Evolutionary conservation across 1,284 basidiomycete genomes (phyloP).

Genomic region (Malassezia yamatoensis): DNA sequence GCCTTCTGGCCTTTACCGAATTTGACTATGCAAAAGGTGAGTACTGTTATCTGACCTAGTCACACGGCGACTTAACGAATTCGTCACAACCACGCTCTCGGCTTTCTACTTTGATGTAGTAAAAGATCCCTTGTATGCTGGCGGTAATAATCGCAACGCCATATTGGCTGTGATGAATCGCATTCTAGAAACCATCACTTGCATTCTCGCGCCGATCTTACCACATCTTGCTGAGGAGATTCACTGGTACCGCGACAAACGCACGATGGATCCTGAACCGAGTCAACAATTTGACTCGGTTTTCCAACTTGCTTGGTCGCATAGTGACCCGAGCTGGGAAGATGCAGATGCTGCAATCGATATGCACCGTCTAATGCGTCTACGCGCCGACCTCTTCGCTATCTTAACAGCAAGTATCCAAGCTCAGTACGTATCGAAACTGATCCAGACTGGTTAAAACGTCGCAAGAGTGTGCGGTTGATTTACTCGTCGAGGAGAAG

Average conservation of each 20-base stretch:
- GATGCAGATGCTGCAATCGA: not conserved
- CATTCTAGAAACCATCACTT: slow-evolving; percentile 62
- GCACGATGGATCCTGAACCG: slow-evolving; percentile 22
- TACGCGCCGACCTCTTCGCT: slow-evolving; percentile 10
- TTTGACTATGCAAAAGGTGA: slow-evolving; percentile 78
- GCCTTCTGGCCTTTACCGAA: slow-evolving; percentile 60
- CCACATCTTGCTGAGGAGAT: slow-evolving; percentile 91
- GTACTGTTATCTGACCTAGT: slow-evolving; percentile 41
- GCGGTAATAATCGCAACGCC: slow-evolving; percentile 56
- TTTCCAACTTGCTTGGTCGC: slow-evolving; percentile 33
- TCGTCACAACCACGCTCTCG: slow-evolving; percentile 53
- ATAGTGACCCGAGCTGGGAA: slow-evolving; percentile 12
- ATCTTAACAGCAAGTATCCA: slow-evolving; percentile 6
- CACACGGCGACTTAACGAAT: slow-evolving; percentile 49
- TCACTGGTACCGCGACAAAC: slow-evolving; percentile 52
- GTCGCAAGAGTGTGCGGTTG: slow-evolving; percentile 9
- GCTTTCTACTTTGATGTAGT: slow-evolving; percentile 73
- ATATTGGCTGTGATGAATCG: slow-evolving; percentile 65
- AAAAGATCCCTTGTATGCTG: slow-evolving; percentile 74
- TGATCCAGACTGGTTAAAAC: not conserved
- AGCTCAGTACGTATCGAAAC: not conserved
- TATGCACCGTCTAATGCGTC: not conserved
- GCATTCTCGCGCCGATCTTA: slow-evolving; percentile 71
- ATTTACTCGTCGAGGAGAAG: not conserved
- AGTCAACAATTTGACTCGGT: slow-evolving; percentile 22